Conservation (phyloP, 1,284 basidiomycete genomes). For the Cutaneotrichosporon sp. region DNA sequence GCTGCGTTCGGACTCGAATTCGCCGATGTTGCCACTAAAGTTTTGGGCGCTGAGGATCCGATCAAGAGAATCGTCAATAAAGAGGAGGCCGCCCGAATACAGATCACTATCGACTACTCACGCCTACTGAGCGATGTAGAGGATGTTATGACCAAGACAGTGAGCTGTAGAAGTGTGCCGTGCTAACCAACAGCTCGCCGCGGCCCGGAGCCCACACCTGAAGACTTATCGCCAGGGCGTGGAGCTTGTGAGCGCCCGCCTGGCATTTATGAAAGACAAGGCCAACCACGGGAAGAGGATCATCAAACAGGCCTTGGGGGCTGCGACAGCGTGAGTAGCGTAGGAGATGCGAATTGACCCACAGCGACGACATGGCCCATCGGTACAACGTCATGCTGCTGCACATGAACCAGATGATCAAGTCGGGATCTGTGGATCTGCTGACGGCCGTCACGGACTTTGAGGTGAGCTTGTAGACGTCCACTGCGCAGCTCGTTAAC, state of each 20-base stretch:
- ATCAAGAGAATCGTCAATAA: slow-evolving; percentile 6
- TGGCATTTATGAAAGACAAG: slow-evolving; percentile 28
- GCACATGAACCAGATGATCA: slow-evolving; percentile 23
- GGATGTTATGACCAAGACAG: slow-evolving; percentile 20
- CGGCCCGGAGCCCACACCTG: slow-evolving; percentile 22
- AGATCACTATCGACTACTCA: slow-evolving; percentile 10
- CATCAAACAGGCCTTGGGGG: slow-evolving; percentile 22
- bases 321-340: slow-evolving; percentile 14
- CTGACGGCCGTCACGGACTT: slow-evolving; percentile 23
- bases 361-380: slow-evolving; percentile 22
- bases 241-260: slow-evolving; percentile 24
- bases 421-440: slow-evolving; percentile 19
- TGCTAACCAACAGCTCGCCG: slow-evolving; percentile 23
- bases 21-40: slow-evolving; percentile 31
- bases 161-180: no score
- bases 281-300: slow-evolving; percentile 24
- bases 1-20: slow-evolving; percentile 36
- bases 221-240: slow-evolving; percentile 20
- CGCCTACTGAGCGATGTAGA: slow-evolving; percentile 25
- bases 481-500: not conserved
- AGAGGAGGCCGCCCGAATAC: not conserved
- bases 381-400: slow-evolving; percentile 30
- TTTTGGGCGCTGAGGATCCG: slow-evolving; percentile 13
- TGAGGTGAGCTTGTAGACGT: slow-evolving; percentile 16
- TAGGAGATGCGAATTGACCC: not conserved